A percentile compares a stretch with the other conserved stretches of the same genome.
Evolutionary conservation across 2,329 filamentous ascomycete species (phyloP).

Genomic region (Fusarium humuli): DNA sequence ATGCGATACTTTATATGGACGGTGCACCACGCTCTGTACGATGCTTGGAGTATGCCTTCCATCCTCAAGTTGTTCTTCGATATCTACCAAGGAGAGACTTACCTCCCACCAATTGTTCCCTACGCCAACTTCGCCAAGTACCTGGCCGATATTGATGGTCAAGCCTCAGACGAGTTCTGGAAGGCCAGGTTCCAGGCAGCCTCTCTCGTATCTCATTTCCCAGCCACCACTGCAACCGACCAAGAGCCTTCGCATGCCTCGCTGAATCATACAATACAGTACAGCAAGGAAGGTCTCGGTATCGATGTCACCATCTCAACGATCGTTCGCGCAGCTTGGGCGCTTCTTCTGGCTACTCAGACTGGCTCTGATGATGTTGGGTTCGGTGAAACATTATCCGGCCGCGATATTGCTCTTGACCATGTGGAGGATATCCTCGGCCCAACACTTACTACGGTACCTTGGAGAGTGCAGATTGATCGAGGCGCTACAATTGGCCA

Average conservation of each 20-base stretch:
- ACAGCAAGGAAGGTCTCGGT: background rate
- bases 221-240: background rate
- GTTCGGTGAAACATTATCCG: constrained; percentile 34
- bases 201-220: constrained; percentile 20
- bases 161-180: constrained; percentile 31
- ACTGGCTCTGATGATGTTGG: constrained; percentile 31
- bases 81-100: constrained; percentile 4
- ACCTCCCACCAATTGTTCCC: background rate
- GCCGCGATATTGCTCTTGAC: constrained; percentile 26
- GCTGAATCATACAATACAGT: background rate
- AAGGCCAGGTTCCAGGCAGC: constrained; percentile 9
- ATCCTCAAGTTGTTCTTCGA: constrained; percentile 21
- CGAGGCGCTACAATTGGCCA: background rate
- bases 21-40: constrained; percentile 39
- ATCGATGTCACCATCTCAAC: constrained; percentile 26
- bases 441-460: constrained; percentile 31
- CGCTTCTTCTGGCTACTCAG: constrained; percentile 17
- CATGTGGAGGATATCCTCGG: constrained; percentile 29
- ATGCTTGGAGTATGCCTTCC: constrained; percentile 42
- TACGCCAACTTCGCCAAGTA: constrained; percentile 37
- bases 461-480: constrained; percentile 20
- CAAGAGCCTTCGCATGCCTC: background rate
- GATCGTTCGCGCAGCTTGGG: constrained; percentile 33
- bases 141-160: constrained; percentile 3
- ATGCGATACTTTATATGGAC: constrained; percentile 34